These are phyloP conservation scores for Platanthera zijinensis DNA, from an alignment of 106 monocot species.

Conservation along the genomic window DNA sequence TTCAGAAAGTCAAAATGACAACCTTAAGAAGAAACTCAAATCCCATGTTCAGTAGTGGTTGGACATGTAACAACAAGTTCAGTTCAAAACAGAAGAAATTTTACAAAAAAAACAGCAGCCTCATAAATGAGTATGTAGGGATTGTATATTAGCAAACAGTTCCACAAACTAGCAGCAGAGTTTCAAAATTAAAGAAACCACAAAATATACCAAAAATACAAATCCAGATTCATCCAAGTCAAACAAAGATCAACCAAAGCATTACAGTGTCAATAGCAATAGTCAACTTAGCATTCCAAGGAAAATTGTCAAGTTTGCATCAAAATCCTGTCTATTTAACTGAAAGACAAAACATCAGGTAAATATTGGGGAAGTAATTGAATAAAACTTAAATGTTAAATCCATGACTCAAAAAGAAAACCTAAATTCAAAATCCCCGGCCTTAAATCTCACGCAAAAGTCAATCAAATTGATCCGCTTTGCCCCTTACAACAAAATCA, in stretches of 20 bases:
- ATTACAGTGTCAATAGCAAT: neutral
- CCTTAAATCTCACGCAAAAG: neutral
- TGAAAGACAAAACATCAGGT: neutral
- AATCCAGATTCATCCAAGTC: neutral
- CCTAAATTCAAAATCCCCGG: neutral
- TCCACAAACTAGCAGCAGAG: too few relatives aligned
- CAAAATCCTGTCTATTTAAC: neutral
- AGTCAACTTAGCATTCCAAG: neutral
- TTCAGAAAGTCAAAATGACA: neutral
- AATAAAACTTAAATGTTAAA: neutral
- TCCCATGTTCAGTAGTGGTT: too few relatives aligned
- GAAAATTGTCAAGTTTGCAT: neutral
- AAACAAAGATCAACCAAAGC: neutral
- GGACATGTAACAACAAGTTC: neutral
- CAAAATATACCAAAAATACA: neutral
- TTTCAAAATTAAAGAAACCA: too few relatives aligned
- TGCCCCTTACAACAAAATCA: neutral
- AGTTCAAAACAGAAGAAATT: neutral
- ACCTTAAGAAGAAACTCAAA: neutral
- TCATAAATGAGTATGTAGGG: too few relatives aligned
- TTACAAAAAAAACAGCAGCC: too few relatives aligned
- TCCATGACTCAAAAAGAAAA: neutral
- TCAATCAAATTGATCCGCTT: neutral
- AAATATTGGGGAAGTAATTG: neutral
- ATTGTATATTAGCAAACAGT: too few relatives aligned